phyloP scores from a whole-genome alignment of 208 protist species.

The Blechomonas ayalai region DNA sequence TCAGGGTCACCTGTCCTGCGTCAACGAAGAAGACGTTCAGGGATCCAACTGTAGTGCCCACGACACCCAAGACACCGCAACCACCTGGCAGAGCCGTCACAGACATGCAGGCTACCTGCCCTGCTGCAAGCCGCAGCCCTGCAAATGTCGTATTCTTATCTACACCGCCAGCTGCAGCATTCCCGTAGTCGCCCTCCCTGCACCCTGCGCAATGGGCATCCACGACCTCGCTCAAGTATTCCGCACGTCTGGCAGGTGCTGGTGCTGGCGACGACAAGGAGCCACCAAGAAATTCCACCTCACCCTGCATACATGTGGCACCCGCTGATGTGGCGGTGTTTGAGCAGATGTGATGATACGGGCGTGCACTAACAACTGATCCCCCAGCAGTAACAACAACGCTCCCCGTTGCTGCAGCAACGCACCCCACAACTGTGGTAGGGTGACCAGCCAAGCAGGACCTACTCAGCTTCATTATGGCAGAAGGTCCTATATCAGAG shows the following conservation, averaged over 20 bases:
- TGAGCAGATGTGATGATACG: conserved; percentile 1
- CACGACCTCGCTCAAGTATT: no score
- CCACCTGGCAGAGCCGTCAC: conserved; percentile 27
- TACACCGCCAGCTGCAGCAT: no score
- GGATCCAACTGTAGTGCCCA: conserved; percentile 43
- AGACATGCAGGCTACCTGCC: conserved; percentile 29
- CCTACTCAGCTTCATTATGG: not conserved
- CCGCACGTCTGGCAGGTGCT: no score
- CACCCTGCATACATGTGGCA: no score
- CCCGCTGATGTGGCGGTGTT: no score
- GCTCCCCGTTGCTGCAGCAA: conserved; percentile 5
- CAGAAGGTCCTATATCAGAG: not conserved
- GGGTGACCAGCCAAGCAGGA: conserved; percentile 4
- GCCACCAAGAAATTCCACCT: no score
- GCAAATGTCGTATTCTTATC: not conserved
- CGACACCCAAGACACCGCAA: conserved; percentile 32
- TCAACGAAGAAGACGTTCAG: conserved; percentile 39
- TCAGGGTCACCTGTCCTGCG: conserved; percentile 16
- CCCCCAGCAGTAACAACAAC: conserved; percentile 6
- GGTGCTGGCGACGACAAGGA: no score
- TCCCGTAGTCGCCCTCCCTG: no score
- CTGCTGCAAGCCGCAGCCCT: not conserved
- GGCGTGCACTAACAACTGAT: conserved; percentile 3
- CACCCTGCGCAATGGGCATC: no score
- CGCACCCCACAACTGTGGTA: conserved; percentile 1